phyloP scores from a whole-genome alignment of 208 protist species.

The Naegleria fowleri region DNA sequence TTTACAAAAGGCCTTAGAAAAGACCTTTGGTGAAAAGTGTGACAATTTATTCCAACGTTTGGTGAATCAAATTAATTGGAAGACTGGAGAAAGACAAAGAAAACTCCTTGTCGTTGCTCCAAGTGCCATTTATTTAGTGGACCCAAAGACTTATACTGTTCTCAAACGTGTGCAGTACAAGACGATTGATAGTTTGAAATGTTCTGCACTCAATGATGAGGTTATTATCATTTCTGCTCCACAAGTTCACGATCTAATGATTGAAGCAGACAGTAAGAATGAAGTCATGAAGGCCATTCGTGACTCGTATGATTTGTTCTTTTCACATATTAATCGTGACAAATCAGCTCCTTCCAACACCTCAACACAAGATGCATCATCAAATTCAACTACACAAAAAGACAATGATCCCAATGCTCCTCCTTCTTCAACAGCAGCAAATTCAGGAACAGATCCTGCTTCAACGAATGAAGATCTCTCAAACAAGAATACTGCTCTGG shows the following conservation, averaged over 20 bases:
- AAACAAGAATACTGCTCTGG: background rate
- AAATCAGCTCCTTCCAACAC: background rate
- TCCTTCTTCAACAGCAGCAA: background rate
- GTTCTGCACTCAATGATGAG: background rate
- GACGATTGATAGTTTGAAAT: background rate
- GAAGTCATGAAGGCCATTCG: slow-evolving; percentile 18
- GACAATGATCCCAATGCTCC: background rate
- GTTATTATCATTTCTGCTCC: background rate
- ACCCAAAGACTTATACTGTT: slow-evolving; percentile 7
- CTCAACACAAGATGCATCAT: background rate
- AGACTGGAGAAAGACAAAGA: background rate
- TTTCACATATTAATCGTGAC: background rate
- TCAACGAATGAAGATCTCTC: too few relatives aligned
- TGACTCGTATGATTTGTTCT: background rate
- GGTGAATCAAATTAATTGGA: background rate
- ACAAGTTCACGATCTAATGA: background rate
- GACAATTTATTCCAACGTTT: background rate
- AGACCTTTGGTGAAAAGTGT: background rate
- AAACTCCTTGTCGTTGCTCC: background rate
- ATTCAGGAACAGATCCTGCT: background rate
- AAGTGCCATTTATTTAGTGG: background rate
- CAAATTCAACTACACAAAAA: background rate
- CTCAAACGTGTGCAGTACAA: background rate
- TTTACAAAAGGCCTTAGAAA: background rate
- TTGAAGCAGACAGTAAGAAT: slow-evolving; percentile 23